These are phyloP conservation scores for Aegilops tauschii DNA, from an alignment of 176 grass and related monocot species.

Conservation along the genomic window DNA sequence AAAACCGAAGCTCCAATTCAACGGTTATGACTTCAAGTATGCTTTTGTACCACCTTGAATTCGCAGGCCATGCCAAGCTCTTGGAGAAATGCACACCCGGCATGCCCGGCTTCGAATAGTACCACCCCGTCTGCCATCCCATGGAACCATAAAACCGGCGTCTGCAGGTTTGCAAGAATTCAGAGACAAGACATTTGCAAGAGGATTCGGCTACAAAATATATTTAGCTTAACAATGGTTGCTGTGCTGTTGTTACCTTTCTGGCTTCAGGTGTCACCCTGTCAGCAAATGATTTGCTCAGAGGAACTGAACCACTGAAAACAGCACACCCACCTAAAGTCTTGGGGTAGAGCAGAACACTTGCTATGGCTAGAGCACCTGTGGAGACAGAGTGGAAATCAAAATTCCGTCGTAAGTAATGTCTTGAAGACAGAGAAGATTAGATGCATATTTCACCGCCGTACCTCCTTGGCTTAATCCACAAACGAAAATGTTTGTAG, in stretches of 20 bases:
- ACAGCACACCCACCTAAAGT: constrained; percentile 53
- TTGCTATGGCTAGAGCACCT: constrained; percentile 62
- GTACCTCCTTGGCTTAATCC: constrained; percentile 69
- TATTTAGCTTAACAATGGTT: background rate
- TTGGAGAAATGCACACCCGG: constrained; percentile 49
- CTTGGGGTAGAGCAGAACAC: constrained; percentile 61
- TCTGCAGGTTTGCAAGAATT: constrained; percentile 39
- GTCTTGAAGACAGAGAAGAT: background rate
- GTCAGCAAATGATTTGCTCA: constrained; percentile 38
- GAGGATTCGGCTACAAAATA: background rate
- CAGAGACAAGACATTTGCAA: background rate
- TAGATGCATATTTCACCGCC: background rate
- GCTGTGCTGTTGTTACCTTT: constrained; percentile 26
- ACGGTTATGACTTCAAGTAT: background rate
- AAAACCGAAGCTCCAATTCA: background rate
- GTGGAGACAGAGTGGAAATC: background rate
- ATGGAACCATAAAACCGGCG: constrained; percentile 57
- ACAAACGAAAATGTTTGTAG: constrained; percentile 54
- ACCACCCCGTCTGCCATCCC: constrained; percentile 45
- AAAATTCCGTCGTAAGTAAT: background rate
- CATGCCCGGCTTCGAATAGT: constrained; percentile 55
- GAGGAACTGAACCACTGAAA: constrained; percentile 63
- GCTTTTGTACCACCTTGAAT: constrained; percentile 40
- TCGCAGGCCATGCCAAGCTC: constrained; percentile 56
- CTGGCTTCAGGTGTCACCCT: constrained; percentile 42